Conservation (phyloP, 352 stramenopile genomes). For the Phytophthora hibernalis region DNA sequence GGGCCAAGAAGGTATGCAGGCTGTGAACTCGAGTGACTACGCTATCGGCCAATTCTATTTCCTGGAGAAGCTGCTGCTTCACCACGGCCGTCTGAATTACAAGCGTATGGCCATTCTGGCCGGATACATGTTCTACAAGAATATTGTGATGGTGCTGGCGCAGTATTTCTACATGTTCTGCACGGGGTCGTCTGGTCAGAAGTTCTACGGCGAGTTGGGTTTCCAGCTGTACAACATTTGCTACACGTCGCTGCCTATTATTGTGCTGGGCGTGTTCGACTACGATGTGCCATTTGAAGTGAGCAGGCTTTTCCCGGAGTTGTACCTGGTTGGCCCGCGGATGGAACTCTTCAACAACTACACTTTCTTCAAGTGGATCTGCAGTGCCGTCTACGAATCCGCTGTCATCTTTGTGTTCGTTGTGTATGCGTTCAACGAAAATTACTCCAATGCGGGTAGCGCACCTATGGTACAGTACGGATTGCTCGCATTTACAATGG, state of each 20-base stretch:
- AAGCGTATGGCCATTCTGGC: slow-evolving; percentile 94
- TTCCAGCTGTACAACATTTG: slow-evolving; percentile 95
- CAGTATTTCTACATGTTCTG: slow-evolving; percentile 94
- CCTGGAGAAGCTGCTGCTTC: slow-evolving; percentile 94
- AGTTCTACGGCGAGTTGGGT: slow-evolving; percentile 81
- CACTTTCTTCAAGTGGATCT: slow-evolving; percentile 90
- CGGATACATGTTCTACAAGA: slow-evolving; percentile 99
- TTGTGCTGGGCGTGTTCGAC: slow-evolving; percentile 78
- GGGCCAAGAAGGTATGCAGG: slow-evolving; percentile 93
- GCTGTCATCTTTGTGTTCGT: slow-evolving; percentile 75
- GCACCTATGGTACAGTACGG: slow-evolving; percentile 92
- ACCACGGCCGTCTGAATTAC: slow-evolving; percentile 98
- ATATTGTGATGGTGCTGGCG: slow-evolving; percentile 91
- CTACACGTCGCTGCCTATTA: slow-evolving; percentile 94
- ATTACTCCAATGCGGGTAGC: slow-evolving; percentile 83
- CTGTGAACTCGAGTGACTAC: slow-evolving; percentile 98
- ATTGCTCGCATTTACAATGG: slow-evolving; percentile 92
- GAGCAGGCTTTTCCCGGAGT: slow-evolving; percentile 67
- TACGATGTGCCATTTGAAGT: slow-evolving; percentile 82
- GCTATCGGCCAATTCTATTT: slow-evolving; percentile 98
- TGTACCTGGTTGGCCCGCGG: slow-evolving; percentile 78
- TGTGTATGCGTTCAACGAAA: slow-evolving; percentile 76
- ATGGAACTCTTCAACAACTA: slow-evolving; percentile 87
- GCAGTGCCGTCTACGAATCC: slow-evolving; percentile 75
- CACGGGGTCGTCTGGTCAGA: slow-evolving; percentile 91